These are phyloP conservation scores for Starmerella sirachaensis DNA, from an alignment of 805 yeast species.

Conservation along the genomic window DNA sequence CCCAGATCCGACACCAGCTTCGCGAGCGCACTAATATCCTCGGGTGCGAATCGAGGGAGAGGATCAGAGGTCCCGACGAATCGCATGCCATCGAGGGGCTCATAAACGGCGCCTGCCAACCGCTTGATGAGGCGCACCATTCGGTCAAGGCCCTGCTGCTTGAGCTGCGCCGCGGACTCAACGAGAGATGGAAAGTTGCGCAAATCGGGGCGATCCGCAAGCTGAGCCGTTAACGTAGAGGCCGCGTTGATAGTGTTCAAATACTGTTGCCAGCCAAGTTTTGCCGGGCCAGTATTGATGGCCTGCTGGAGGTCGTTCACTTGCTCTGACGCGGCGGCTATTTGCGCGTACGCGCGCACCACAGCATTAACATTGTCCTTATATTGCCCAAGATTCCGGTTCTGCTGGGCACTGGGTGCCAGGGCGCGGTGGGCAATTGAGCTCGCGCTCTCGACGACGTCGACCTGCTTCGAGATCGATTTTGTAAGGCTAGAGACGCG, in stretches of 20 bases:
- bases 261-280: slow-evolving; percentile 16
- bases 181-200: slow-evolving; percentile 20
- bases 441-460: slow-evolving; percentile 41
- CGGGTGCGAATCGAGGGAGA: slow-evolving; percentile 4
- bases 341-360: slow-evolving; percentile 23
- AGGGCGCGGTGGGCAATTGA: slow-evolving; percentile 48
- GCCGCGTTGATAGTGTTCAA: slow-evolving; percentile 8
- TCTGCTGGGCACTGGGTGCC: slow-evolving; percentile 57
- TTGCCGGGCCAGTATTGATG: slow-evolving; percentile 18
- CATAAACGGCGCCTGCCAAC: slow-evolving; percentile 33
- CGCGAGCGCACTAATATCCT: slow-evolving; percentile 28
- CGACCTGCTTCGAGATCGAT: slow-evolving; percentile 44
- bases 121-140: slow-evolving; percentile 21
- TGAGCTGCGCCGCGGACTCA: slow-evolving; percentile 10
- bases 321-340: slow-evolving; percentile 33
- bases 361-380: slow-evolving; percentile 21
- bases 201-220: slow-evolving; percentile 18
- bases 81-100: slow-evolving; percentile 37
- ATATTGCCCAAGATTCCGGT: slow-evolving; percentile 35
- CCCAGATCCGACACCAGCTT: slow-evolving; percentile 7
- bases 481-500: slow-evolving; percentile 46
- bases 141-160: slow-evolving; percentile 10
- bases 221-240: slow-evolving; percentile 2
- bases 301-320: slow-evolving; percentile 19
- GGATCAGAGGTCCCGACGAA: slow-evolving; percentile 26